phyloP scores from a whole-genome alignment of 768 basidiomycete genomes.

The Kwoniella heveanensis region DNA sequence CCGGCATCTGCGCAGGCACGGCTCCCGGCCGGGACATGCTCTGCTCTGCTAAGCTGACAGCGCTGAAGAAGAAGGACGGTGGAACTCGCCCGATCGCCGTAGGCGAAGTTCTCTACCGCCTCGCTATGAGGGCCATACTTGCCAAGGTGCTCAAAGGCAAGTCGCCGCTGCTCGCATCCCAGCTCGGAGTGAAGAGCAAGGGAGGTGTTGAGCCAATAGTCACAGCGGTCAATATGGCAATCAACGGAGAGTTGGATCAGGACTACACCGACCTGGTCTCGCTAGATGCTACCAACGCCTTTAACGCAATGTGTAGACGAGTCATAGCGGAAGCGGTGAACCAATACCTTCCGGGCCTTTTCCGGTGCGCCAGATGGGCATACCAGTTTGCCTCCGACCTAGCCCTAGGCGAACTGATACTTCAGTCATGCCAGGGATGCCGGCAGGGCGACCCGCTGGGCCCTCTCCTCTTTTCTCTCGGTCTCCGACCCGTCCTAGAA shows the following conservation, averaged over 20 bases:
- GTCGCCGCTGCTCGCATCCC: no score
- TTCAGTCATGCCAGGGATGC: constrained; percentile 23
- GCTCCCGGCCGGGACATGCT: constrained; percentile 24
- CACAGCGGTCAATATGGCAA: no score
- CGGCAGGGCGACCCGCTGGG: constrained; percentile 38
- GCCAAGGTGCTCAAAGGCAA: no score
- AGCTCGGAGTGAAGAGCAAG: no score
- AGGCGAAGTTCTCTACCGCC: constrained; percentile 37
- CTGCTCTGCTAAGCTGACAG: constrained; percentile 25
- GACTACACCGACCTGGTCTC: constrained; percentile 13
- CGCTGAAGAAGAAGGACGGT: constrained; percentile 29
- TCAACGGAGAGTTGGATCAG: no score
- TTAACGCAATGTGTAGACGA: constrained; percentile 22
- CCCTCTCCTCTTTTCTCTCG: constrained; percentile 32
- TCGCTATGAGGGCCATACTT: constrained; percentile 22
- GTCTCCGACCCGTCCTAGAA: constrained; percentile 19
- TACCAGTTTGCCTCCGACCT: no score
- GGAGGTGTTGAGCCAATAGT: no score
- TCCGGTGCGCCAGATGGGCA: no score
- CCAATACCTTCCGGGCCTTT: no score
- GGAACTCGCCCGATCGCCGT: constrained; percentile 39
- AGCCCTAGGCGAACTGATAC: no score
- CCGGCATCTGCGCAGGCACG: background rate
- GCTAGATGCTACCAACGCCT: constrained; percentile 42
- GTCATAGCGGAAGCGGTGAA: no score